Percentiles rank a stretch among this genome's conserved stretches.
Conservation (phyloP, 495 filamentous ascomycete genomes). For the Friedmanniomyces endolithicus region DNA sequence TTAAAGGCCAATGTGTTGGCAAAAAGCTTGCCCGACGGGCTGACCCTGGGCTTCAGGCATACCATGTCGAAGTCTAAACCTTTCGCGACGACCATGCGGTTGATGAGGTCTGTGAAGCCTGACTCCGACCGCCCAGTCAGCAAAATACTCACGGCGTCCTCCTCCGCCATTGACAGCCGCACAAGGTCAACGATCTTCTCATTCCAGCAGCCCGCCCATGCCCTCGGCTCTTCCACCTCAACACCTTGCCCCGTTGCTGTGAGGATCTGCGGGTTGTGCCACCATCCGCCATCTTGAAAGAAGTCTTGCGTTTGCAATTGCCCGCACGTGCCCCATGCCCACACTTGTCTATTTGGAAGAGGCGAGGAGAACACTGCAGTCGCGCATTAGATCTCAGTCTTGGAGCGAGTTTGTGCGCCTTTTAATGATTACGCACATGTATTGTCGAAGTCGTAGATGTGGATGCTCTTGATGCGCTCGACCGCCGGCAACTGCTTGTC, state of each 20-base stretch:
- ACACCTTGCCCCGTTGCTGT: conserved; percentile 74
- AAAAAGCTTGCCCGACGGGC: conserved; percentile 66
- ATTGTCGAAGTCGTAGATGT: conserved; percentile 98
- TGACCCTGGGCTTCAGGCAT: conserved; percentile 73
- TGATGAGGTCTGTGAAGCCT: conserved; percentile 65
- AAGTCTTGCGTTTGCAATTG: conserved; percentile 59
- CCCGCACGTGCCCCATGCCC: conserved; percentile 64
- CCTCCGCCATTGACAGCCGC: conserved; percentile 68
- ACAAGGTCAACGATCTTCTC: conserved; percentile 75
- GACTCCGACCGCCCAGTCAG: conserved; percentile 76
- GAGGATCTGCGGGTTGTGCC: conserved; percentile 83
- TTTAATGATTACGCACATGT: conserved; percentile 48
- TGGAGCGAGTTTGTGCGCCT: background rate
- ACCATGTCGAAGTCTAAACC: conserved; percentile 78
- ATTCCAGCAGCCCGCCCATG: conserved; percentile 96
- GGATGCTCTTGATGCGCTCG: conserved; percentile 61
- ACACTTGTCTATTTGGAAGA: conserved; percentile 77
- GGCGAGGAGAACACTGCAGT: conserved; percentile 74
- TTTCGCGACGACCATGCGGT: conserved; percentile 67
- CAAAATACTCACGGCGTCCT: conserved; percentile 74
- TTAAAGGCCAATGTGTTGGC: conserved; percentile 77
- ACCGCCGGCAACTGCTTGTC: conserved; percentile 61
- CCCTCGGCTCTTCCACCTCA: conserved; percentile 67
- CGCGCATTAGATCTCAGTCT: background rate
- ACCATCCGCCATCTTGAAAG: conserved; percentile 88